A percentile compares a stretch with the other conserved stretches of the same genome.
Evolutionary conservation across 2,329 filamentous ascomycete species (phyloP).

Genomic region (Talaromyces sp.): DNA sequence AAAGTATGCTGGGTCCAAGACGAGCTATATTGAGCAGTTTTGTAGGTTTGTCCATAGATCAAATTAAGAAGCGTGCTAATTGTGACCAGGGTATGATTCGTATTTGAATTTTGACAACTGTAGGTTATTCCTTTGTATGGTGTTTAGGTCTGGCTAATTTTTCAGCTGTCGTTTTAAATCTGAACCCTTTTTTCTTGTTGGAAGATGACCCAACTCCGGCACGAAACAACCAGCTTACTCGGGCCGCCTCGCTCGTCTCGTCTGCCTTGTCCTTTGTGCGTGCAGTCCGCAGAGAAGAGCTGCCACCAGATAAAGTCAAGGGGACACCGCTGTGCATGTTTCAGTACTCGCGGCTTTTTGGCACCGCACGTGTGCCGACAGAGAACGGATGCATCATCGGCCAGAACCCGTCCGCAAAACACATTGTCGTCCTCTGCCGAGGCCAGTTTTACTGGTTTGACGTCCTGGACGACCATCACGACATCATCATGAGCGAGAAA

Average conservation of each 20-base stretch:
- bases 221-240: slow-evolving; percentile 91
- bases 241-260: slow-evolving; percentile 83
- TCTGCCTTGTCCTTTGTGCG: slow-evolving; percentile 89
- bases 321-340: slow-evolving; percentile 94
- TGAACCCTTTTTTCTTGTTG: slow-evolving; percentile 95
- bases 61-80: slow-evolving; percentile 3
- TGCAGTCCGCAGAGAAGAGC: slow-evolving; percentile 85
- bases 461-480: slow-evolving; percentile 86
- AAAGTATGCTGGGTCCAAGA: slow-evolving; percentile 81
- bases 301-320: slow-evolving; percentile 79
- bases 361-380: slow-evolving; percentile 88
- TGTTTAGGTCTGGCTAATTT: slow-evolving; percentile 7
- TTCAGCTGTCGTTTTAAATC: slow-evolving; percentile 77
- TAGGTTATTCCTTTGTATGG: slow-evolving; percentile 21
- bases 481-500: slow-evolving; percentile 94
- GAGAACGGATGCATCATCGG: slow-evolving; percentile 94
- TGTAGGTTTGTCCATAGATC: slow-evolving; percentile 58
- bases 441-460: slow-evolving; percentile 99
- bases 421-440: slow-evolving; percentile 86
- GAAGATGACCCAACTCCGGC: slow-evolving; percentile 97
- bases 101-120: slow-evolving; percentile 96
- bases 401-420: slow-evolving; percentile 87
- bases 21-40: slow-evolving; percentile 98
- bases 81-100: slow-evolving; percentile 82
- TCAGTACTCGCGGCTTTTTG: slow-evolving; percentile 92